A percentile compares a stretch with the other conserved stretches of the same genome.
Conservation (phyloP, 169 alveolate species). For the Plasmodium chabaudi region DNA sequence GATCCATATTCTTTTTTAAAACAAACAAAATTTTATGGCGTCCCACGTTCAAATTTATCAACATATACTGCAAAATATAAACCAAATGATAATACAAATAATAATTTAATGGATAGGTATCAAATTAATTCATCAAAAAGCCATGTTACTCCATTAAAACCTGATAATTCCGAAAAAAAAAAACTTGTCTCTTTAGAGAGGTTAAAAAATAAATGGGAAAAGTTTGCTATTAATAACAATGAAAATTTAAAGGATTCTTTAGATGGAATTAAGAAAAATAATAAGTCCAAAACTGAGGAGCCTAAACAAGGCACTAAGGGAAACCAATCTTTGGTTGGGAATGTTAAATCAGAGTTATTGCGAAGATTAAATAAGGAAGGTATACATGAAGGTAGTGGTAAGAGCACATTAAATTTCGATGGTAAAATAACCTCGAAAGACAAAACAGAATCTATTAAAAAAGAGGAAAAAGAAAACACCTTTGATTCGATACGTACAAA, state of each 20-base stretch:
- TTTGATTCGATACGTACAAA: too few relatives aligned
- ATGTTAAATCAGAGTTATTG: conserved; percentile 34
- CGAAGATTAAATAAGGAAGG: neutral
- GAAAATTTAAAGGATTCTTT: neutral
- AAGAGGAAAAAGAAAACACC: neutral
- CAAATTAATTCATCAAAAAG: conserved; percentile 37
- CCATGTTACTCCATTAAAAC: conserved; percentile 23
- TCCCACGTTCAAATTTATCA: conserved; percentile 58
- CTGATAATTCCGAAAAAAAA: neutral
- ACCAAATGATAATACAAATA: neutral
- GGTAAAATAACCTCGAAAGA: too few relatives aligned
- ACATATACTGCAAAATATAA: conserved; percentile 32
- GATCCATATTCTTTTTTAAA: conserved; percentile 26
- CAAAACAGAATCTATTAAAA: neutral
- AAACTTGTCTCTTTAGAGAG: conserved; percentile 29
- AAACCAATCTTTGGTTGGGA: conserved; percentile 18
- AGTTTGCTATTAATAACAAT: conserved; percentile 12
- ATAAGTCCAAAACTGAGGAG: conserved; percentile 12
- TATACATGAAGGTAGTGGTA: neutral
- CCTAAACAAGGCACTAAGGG: neutral
- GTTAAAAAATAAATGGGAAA: conserved; percentile 56
- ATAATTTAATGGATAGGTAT: conserved; percentile 1
- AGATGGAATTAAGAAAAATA: neutral
- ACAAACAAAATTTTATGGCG: conserved; percentile 47
- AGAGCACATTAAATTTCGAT: too few relatives aligned